These are phyloP conservation scores for Xanthoconium separans DNA, from an alignment of 1,284 basidiomycete genomes.

Conservation along the genomic window DNA sequence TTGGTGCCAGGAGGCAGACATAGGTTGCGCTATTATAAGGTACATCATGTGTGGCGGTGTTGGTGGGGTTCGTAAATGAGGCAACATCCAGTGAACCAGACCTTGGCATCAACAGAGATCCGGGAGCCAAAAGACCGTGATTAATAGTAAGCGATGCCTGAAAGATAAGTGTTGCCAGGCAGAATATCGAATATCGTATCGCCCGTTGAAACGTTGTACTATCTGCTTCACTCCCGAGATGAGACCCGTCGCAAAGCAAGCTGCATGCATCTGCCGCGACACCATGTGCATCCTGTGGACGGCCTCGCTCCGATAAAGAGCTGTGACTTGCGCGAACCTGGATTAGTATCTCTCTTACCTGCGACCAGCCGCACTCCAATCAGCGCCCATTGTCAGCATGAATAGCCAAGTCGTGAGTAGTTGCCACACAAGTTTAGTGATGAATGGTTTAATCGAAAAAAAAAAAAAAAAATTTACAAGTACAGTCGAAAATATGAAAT, in stretches of 20 bases:
- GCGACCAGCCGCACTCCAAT: neutral
- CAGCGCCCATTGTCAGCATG: neutral
- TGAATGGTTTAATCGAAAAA: neutral
- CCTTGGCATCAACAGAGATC: neutral
- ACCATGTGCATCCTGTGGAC: neutral
- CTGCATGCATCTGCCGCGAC: too few species aligned
- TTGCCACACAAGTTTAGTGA: too few species aligned
- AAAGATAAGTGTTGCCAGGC: too few species aligned
- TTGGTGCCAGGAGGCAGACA: neutral
- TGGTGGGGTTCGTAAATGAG: neutral
- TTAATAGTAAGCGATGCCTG: neutral
- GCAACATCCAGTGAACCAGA: neutral
- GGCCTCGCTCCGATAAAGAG: too few species aligned
- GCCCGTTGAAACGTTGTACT: too few species aligned
- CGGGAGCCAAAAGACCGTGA: neutral
- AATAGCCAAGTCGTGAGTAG: too few species aligned
- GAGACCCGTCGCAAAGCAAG: too few species aligned
- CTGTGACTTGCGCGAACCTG: too few species aligned
- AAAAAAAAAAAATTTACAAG: neutral
- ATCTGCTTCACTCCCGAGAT: too few species aligned
- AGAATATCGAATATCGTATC: too few species aligned
- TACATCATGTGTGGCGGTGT: conserved; percentile 12
- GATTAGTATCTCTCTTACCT: neutral
- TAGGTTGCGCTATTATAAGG: neutral
- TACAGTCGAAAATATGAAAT: neutral